Base-by-base conservation (phyloP, 2,329 filamentous ascomycete species). In the Hirsutella minnesotensis region DNA sequence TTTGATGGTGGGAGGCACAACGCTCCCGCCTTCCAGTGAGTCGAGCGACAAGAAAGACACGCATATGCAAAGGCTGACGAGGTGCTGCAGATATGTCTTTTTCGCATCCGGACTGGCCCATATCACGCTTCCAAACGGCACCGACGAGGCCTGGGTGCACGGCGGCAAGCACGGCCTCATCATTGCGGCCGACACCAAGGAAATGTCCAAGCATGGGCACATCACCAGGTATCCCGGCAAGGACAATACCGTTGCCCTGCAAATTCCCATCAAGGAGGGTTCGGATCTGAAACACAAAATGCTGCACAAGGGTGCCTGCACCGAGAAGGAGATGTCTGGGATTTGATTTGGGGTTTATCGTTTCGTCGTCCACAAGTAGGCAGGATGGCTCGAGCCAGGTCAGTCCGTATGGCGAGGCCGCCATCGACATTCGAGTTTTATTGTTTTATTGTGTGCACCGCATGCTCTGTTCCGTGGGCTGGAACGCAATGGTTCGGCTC, bases 131-230 rank as follows among this genome's bases (percentile, higher is more conserved):
- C 64, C 65, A 7, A 58, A 63, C 48, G 56, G 57, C 7, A 57
- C 53, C 1, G 51, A 58, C 16, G 58, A 63, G 41, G 63, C 58
- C 0, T 62, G 54, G 50, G 45, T 70, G 7, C 34, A 49, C 1
- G 66, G 66, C 8, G 66, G 67, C 2, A 58, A 59, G 40, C 55
- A 65, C 29, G 66, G 67, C 1, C 54, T 63, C 5, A 57, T 70
- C 29, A 56, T 68, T 9, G 66, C 63, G 0, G 57, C 63, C 4
- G 68, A 72, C 46, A 69, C 63, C 4, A 50, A 50, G 3, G 61
- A 63, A 37, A 59, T 64, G 3, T 66, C 64, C 42, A 46, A 39
- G 2, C 44, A 56, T 27, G 68, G 68, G 1, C 68, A 72, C 53
- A 18, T n/a, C 3, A 67, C 68, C 2, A 46, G 46, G 27, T 71